These are phyloP conservation scores for Chenopodium quinoa DNA, from an alignment of 148 eudicot species.

Conservation along the genomic window DNA sequence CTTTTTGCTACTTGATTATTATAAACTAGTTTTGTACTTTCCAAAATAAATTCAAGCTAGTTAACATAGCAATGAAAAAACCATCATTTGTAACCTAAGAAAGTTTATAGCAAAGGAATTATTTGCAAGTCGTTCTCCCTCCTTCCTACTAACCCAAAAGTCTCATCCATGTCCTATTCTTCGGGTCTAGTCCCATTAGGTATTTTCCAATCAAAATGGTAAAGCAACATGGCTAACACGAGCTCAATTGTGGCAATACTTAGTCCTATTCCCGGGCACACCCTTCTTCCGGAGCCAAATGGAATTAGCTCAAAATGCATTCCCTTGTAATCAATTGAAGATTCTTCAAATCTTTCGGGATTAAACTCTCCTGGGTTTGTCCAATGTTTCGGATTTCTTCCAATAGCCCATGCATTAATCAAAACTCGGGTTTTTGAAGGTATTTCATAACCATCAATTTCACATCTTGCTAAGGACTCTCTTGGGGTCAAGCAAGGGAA, in stretches of 20 bases:
- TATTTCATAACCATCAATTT: conserved; percentile 13
- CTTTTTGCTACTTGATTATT: too few species aligned
- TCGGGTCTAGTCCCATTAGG: conserved; percentile 12
- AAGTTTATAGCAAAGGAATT: conserved; percentile 1
- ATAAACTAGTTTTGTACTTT: too few species aligned
- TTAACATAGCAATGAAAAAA: too few species aligned
- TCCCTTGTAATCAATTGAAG: conserved; percentile 24
- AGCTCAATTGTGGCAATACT: conserved; percentile 23
- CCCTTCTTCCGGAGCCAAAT: conserved; percentile 36
- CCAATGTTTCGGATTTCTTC: conserved; percentile 35
- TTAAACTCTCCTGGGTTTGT: conserved; percentile 18
- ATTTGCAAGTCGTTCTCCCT: conserved; percentile 14
- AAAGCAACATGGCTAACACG: conserved; percentile 25
- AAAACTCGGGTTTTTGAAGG: conserved; percentile 18
- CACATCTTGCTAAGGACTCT: conserved; percentile 13
- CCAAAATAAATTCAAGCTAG: too few species aligned
- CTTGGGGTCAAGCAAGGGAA: conserved; percentile 29
- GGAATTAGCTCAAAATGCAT: conserved; percentile 29
- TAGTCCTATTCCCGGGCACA: conserved; percentile 33
- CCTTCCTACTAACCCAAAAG: conserved; percentile 1
- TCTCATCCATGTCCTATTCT: conserved; percentile 30
- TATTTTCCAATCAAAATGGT: conserved; percentile 31
- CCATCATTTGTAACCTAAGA: background rate
- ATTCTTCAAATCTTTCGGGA: conserved; percentile 16
- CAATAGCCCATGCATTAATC: conserved; percentile 29